Evolutionary conservation across 139 green algal genomes (phyloP).

Genomic region (Deuterostichococcus epilithicus): DNA sequence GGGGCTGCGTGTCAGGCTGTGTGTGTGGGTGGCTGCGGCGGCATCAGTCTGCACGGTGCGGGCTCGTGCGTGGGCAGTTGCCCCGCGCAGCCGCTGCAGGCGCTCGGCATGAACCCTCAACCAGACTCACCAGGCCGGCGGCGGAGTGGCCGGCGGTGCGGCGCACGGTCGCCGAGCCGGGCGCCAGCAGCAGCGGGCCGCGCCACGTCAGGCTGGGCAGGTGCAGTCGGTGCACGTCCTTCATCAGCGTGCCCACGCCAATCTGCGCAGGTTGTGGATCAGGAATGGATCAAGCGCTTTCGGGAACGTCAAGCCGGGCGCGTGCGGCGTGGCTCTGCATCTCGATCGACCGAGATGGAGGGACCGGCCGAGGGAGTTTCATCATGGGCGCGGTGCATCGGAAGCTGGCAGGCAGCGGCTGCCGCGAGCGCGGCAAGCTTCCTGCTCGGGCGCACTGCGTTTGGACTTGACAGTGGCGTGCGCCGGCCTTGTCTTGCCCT

Average conservation of each 20-base stretch:
- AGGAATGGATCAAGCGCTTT: background rate
- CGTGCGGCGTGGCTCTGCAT: too few species aligned
- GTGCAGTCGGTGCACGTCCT: constrained; percentile 28
- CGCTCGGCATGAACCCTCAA: background rate
- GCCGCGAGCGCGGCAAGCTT: too few species aligned
- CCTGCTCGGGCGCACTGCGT: background rate
- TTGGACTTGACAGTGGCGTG: background rate
- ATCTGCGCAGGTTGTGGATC: background rate
- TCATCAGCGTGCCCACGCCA: constrained; percentile 18
- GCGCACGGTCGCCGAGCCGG: background rate
- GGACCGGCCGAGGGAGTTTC: background rate
- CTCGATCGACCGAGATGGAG: background rate
- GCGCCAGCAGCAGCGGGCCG: background rate
- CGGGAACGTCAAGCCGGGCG: background rate
- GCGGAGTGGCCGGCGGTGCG: constrained; percentile 24
- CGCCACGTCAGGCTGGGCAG: constrained; percentile 23
- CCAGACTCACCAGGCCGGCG: background rate
- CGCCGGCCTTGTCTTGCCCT: background rate
- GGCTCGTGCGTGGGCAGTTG: too few species aligned
- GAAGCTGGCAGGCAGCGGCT: background rate
- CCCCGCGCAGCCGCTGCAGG: too few species aligned
- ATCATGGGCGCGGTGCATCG: background rate
- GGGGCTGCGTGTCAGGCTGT: too few species aligned
- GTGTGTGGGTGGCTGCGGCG: too few species aligned
- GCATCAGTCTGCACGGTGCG: too few species aligned